These are phyloP conservation scores for Candida khao-thaluensis DNA, from an alignment of 805 yeast genomes.

Conservation along the genomic window DNA sequence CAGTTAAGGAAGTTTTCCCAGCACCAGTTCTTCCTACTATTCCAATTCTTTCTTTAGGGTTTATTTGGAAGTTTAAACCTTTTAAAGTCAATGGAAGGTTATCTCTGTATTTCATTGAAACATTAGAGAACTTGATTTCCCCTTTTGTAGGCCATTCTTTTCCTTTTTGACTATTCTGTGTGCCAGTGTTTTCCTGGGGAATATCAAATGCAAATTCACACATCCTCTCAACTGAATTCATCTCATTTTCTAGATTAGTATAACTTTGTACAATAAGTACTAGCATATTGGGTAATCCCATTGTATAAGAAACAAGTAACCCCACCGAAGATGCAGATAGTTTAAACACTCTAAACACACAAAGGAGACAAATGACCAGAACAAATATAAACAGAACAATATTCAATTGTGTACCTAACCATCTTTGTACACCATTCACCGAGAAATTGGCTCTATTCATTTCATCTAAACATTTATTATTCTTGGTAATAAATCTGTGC, in stretches of 20 bases:
- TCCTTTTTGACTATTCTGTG: slow-evolving; percentile 8
- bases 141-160: slow-evolving; percentile 53
- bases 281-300: slow-evolving; percentile 35
- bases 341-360: slow-evolving; percentile 34
- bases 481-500: slow-evolving; percentile 25
- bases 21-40: slow-evolving; percentile 92
- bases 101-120: slow-evolving; percentile 54
- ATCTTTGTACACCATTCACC: slow-evolving; percentile 38
- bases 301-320: slow-evolving; percentile 33
- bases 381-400: slow-evolving; percentile 29
- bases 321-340: slow-evolving; percentile 38
- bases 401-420: slow-evolving; percentile 36
- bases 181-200: slow-evolving; percentile 74
- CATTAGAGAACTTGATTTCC: slow-evolving; percentile 47
- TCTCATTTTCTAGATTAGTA: slow-evolving; percentile 40
- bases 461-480: slow-evolving; percentile 24
- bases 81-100: slow-evolving; percentile 58
- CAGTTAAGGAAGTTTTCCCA: slow-evolving; percentile 68
- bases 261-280: slow-evolving; percentile 33
- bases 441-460: slow-evolving; percentile 39
- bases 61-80: slow-evolving; percentile 41
- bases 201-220: slow-evolving; percentile 51
- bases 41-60: slow-evolving; percentile 69
- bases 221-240: slow-evolving; percentile 41
- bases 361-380: slow-evolving; percentile 29